Conservation (phyloP, 768 basidiomycete genomes). For the Coprinellus micaceus region DNA sequence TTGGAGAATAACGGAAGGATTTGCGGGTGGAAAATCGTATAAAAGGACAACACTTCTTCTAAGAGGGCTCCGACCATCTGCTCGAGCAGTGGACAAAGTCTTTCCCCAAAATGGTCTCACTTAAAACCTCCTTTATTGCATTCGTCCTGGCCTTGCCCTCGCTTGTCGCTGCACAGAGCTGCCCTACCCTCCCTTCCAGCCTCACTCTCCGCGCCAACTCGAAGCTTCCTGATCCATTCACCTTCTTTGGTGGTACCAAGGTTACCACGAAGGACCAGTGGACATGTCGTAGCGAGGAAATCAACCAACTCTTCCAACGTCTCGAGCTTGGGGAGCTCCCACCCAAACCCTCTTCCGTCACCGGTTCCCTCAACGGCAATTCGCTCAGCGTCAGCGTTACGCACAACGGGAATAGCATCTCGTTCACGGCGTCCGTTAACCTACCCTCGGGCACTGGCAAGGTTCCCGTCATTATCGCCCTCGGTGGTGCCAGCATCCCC, state of each 20-base stretch:
- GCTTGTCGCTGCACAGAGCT: slow-evolving; percentile 21
- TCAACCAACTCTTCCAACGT: slow-evolving; percentile 45
- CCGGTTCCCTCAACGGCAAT: slow-evolving; percentile 38
- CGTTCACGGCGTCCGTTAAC: slow-evolving; percentile 46
- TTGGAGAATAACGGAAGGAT: background rate
- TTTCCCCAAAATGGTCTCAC: background rate
- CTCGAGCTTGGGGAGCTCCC: slow-evolving; percentile 54
- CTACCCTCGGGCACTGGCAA: slow-evolving; percentile 39
- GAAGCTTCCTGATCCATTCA: slow-evolving; percentile 53
- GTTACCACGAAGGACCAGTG: slow-evolving; percentile 45
- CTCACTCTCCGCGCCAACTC: slow-evolving; percentile 34
- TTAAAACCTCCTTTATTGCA: slow-evolving; percentile 13
- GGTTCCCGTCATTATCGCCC: slow-evolving; percentile 51
- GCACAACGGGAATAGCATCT: slow-evolving; percentile 44
- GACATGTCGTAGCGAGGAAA: slow-evolving; percentile 49
- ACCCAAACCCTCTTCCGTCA: slow-evolving; percentile 41
- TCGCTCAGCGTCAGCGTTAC: slow-evolving; percentile 46
- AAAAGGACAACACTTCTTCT: background rate
- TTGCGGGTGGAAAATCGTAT: background rate
- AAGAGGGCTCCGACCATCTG: background rate
- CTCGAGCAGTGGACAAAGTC: background rate
- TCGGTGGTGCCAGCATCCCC: slow-evolving; percentile 42
- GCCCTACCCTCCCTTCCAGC: slow-evolving; percentile 27
- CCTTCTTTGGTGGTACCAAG: slow-evolving; percentile 41
- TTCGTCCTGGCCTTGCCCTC: slow-evolving; percentile 23